These are phyloP conservation scores for Fusarium duplospermum DNA, from an alignment of 2,329 filamentous ascomycete genomes.

Conservation along the genomic window DNA sequence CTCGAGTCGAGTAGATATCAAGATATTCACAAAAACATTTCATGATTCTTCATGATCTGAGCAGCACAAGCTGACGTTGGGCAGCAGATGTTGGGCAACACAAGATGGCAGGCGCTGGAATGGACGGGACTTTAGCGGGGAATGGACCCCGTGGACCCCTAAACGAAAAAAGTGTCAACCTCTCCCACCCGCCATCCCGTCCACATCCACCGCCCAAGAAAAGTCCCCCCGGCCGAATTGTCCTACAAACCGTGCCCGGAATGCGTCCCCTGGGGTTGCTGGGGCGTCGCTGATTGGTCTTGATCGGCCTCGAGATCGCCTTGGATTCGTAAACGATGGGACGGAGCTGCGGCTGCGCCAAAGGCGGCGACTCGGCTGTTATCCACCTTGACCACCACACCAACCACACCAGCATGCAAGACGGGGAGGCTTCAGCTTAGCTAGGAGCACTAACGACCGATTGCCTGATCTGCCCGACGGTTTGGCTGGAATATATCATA, in stretches of 20 bases:
- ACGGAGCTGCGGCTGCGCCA: constrained; percentile 25
- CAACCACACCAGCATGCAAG: constrained; percentile 32
- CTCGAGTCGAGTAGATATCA: neutral
- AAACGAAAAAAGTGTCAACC: constrained; percentile 20
- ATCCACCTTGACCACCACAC: constrained; percentile 35
- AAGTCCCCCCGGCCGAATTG: constrained; percentile 16
- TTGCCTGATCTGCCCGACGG: constrained; percentile 10
- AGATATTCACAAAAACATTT: neutral
- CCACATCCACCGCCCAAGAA: neutral
- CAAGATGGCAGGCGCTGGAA: neutral
- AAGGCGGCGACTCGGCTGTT: constrained; percentile 21
- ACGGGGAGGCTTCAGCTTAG: constrained; percentile 27
- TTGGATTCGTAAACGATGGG: constrained; percentile 6
- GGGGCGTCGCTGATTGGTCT: constrained; percentile 26
- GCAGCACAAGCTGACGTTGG: constrained; percentile 3
- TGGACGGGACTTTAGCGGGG: constrained; percentile 23
- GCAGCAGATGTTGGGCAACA: neutral
- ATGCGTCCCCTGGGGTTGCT: constrained; percentile 9
- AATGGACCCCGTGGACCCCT: constrained; percentile 27
- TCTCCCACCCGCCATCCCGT: neutral
- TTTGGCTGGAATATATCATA: constrained; percentile 18
- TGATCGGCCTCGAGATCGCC: constrained; percentile 5
- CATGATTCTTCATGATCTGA: neutral
- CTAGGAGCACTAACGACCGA: constrained; percentile 12
- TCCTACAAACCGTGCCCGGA: constrained; percentile 6